Base-by-base conservation (phyloP, 78 protist genomes). In the Bodo saltans region DNA sequence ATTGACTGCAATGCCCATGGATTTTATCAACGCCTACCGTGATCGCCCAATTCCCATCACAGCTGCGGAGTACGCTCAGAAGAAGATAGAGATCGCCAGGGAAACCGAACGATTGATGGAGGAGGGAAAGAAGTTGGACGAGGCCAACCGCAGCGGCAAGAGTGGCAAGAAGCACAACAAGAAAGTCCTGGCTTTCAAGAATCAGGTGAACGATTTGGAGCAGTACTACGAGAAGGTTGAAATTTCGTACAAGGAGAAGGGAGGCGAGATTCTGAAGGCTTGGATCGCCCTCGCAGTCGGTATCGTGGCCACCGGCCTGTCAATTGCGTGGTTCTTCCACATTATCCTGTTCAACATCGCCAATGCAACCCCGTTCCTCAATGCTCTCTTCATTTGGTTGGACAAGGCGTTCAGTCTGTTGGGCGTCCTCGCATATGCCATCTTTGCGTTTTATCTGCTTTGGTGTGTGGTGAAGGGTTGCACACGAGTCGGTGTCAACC, bases 1-100 rank as follows among this genome's bases (percentile, higher is more conserved):
- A 67, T n/a, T 95, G n/a, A 76, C 78, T 0, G 90, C 96, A 21
- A 67, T 93, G 28, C 97, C 97, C 53, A 32, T 91, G 40, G 94
- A 89, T 71, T 72, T 93, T 83, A 60, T 89, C 71, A 30, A 40
- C 32, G 86, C 67, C n/a, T 94, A 42, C 35, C 68, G 52, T 67
- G 81, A 84, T 60, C 83, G 94, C 34, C 95, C 95, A 72, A 82
- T 68, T 69, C 12, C 84, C 35, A 83, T 90, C 25, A 82, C 68
- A 17, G 38, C 42, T 17, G 68, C 32, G 30, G 68, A 67, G 41
- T 79, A 53, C 60, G 87, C 74, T 28, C 41, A 12, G 28, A 38
- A 72, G 53, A 53, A 70, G 79, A 35, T 28, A 32, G n/a, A 1
- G 3, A 33, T 88, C 35, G 28, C 23, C n/a, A 30, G 39, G 70